Base-by-base conservation (phyloP, 495 filamentous ascomycete genomes). In the Annulohypoxylon maeteangense region DNA sequence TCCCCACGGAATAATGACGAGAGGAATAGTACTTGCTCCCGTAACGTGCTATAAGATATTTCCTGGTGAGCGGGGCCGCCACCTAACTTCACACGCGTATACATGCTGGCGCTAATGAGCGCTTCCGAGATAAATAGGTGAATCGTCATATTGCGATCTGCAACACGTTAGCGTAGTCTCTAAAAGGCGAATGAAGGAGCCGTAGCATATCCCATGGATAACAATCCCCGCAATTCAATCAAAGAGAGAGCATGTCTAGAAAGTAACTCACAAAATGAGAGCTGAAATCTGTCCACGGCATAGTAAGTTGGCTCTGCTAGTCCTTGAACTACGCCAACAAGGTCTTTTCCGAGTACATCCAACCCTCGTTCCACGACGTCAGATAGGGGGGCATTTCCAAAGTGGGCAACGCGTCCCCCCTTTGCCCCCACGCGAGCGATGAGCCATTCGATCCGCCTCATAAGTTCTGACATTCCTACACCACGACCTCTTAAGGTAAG, bases 61-160 rank as follows among this genome's bases (percentile, higher is more conserved):
- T 91, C 86, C 74, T 98, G 94, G 45, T 90, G 87, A 0, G 90
- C 84, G 0, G 92, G 91, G 0, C 91, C 93, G 16, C 95, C 94
- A 18, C 95, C 95, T 71, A 89, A 88, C 78, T 98, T 99, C 36
- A 98, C 90, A 36, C 88, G 85, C 0, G 91, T 94, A 78, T 98
- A 98, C 84, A 99, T 90, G 27, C 91, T 91, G 14, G 90, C 92
- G 16, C 91, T 93, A 2, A 99, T 91, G 1, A 98, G 83, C 0
- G 95, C 91, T 68, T 98, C 93, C 1, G 91, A 90, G 58, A 98
- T 94, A 78, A 99, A 99, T 1, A 99, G 87, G 75, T 99, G 95
- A 57, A 99, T 99, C 1, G 94, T 96, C 95, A 98, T 98, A 78
- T 99, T 99, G 44, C 95, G 90, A 78, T 98, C 67, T 69, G 4